A percentile compares a stretch with the other conserved stretches of the same genome.
Evolutionary conservation across 2,329 filamentous ascomycete genomes (phyloP).

Genomic region (Neofusicoccum laricinum): DNA sequence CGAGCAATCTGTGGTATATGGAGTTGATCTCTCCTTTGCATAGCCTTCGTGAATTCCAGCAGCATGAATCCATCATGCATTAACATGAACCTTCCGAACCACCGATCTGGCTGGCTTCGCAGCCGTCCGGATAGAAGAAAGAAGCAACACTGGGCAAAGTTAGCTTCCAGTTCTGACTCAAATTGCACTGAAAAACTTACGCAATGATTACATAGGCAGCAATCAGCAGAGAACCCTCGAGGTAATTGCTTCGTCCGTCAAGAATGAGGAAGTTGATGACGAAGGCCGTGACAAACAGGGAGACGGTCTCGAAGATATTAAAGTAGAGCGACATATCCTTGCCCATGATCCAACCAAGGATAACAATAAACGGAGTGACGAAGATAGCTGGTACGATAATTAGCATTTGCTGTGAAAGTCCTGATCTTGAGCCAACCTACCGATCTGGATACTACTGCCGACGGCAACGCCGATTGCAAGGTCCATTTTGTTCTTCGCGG

Average conservation of each 20-base stretch:
- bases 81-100: constrained; percentile 32
- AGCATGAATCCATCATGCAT: background rate
- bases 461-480: constrained; percentile 77
- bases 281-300: constrained; percentile 78
- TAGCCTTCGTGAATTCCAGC: background rate
- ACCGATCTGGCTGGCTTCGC: constrained; percentile 43
- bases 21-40: background rate
- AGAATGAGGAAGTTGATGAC: constrained; percentile 83
- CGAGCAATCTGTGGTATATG: background rate
- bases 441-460: constrained; percentile 75
- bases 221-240: constrained; percentile 74
- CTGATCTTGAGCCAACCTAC: background rate
- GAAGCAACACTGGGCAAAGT: constrained; percentile 33
- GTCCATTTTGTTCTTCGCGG: constrained; percentile 83
- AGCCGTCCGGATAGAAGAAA: constrained; percentile 49
- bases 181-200: constrained; percentile 25
- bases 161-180: background rate
- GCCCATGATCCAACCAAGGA: constrained; percentile 75
- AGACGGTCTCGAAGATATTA: constrained; percentile 62
- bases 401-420: constrained; percentile 15
- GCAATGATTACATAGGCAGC: constrained; percentile 80
- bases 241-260: constrained; percentile 79
- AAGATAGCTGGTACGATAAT: constrained; percentile 59
- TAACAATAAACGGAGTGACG: constrained; percentile 71
- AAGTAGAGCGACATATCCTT: constrained; percentile 67